Conservation (phyloP, 2,329 filamentous ascomycete genomes). For the Polychaeton citri region DNA sequence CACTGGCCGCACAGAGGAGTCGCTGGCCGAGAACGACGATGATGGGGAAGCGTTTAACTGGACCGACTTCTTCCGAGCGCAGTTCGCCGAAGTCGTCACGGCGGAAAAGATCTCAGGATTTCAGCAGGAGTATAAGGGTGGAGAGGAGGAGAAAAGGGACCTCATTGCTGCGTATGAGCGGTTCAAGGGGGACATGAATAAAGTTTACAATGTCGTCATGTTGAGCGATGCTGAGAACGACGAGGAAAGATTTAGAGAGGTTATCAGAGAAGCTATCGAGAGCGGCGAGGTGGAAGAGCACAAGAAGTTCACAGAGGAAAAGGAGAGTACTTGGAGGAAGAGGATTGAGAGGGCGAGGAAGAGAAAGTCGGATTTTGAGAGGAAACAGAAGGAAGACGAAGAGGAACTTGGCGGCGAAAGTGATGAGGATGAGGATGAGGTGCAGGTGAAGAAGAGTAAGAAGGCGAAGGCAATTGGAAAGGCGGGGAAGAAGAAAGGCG, state of each 20-base stretch:
- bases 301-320: constrained; percentile 58
- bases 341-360: constrained; percentile 46
- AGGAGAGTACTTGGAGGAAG: constrained; percentile 11
- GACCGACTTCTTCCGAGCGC: constrained; percentile 75
- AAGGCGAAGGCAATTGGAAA: constrained; percentile 31
- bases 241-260: constrained; percentile 67
- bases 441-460: constrained; percentile 56
- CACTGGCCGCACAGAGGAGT: constrained; percentile 80
- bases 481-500: constrained; percentile 25
- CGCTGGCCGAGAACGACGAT: constrained; percentile 52
- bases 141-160: constrained; percentile 71
- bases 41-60: constrained; percentile 69
- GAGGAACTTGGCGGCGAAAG: constrained; percentile 26
- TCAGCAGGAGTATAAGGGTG: constrained; percentile 65
- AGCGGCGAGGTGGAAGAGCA: constrained; percentile 53
- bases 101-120: constrained; percentile 63
- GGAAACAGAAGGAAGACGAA: constrained; percentile 37
- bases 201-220: constrained; percentile 73
- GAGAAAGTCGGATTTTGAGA: constrained; percentile 52
- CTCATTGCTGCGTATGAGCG: constrained; percentile 63
- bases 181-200: constrained; percentile 60
- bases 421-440: constrained; percentile 58
- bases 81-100: constrained; percentile 66
- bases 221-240: constrained; percentile 72
- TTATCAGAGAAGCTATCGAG: constrained; percentile 71